Evolutionary conservation across 2,329 filamentous ascomycete species (phyloP).

Genomic region (Verticillium alfalfae): DNA sequence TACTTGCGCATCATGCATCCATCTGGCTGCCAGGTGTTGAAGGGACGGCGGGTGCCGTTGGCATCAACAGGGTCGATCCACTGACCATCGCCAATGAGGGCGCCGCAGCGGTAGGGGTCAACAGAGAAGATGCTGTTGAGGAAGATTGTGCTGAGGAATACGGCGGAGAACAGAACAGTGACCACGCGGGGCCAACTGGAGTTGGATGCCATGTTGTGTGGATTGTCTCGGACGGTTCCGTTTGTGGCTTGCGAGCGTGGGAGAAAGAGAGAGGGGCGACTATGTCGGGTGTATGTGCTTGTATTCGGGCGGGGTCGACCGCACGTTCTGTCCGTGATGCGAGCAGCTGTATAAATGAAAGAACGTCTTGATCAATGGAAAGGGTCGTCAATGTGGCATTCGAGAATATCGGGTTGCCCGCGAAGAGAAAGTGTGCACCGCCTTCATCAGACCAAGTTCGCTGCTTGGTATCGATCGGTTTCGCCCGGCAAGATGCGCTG

Average conservation of each 20-base stretch:
- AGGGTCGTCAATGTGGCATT: neutral
- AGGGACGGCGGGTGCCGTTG: conserved; percentile 20
- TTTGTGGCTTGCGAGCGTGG: neutral
- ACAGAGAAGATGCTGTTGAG: neutral
- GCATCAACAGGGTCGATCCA: conserved; percentile 34
- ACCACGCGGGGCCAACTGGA: neutral
- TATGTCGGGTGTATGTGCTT: no score
- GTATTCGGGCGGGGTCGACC: no score
- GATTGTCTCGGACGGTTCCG: neutral
- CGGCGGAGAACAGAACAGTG: neutral
- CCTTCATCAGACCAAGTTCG: neutral
- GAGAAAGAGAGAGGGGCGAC: no score
- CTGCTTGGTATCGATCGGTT: neutral
- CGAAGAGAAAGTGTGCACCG: neutral
- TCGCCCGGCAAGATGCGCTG: neutral
- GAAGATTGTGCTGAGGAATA: neutral
- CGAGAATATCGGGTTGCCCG: neutral
- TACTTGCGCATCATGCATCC: conserved; percentile 56
- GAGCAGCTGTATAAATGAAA: neutral
- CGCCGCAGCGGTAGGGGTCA: conserved; percentile 48
- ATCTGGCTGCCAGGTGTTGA: conserved; percentile 51
- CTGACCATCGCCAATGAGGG: conserved; percentile 41
- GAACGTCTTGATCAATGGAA: neutral
- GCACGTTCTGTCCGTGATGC: no score
- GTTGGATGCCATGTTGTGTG: neutral